Evolutionary conservation across 352 stramenopile species (phyloP), one percentile per base, ranked within the genome.

Genomic region (Pythium dissimile): DNA sequence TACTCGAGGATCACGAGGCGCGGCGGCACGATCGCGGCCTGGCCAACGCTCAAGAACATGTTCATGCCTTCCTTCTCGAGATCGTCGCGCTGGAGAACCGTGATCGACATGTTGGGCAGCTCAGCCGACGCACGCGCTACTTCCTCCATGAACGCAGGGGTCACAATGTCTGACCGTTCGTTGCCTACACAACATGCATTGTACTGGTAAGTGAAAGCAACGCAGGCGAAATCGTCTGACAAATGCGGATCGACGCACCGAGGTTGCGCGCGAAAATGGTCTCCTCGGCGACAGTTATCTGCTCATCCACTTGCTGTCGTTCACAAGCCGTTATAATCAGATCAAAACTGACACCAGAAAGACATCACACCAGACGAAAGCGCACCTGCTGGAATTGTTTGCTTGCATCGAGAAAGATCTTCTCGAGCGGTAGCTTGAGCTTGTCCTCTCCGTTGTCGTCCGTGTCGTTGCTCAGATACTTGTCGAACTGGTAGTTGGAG

Each of bases 1-100:
- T 96, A 96, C 59, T 92, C 78, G 27, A 96, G 72, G 42, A 96
- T 78, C 27, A 94, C 85, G 18, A 96, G 84, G 16, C 86, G 86
- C 51, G 86, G 86, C 18, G 86, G 69, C 20, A 72, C 80, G 13
- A 74, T 78, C 21, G 73, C 79, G 7, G 83, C 86, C 50, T 94
- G 82, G 27, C 86, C 86, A 5, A 96, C 84, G 50, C 77, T 84
- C 34, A 88, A 13, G 30, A 94, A 92, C 84, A 96, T 90, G 62
- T 92, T 82, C 75, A 96, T 84, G 50, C 78, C 79, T 64, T 94
- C 77, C 20, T 78, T 66, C 32, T 81, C 54, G 9, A 96, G 64
- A n/a, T 96, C 79, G 8, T 86, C 74, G 11, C 74, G 64, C 59
- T 96, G 86, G 44, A 96, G 70, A 35, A 96, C 86, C 28, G 63